Conservation (phyloP, 495 filamentous ascomycete species). For the Penicillium odoratum region DNA sequence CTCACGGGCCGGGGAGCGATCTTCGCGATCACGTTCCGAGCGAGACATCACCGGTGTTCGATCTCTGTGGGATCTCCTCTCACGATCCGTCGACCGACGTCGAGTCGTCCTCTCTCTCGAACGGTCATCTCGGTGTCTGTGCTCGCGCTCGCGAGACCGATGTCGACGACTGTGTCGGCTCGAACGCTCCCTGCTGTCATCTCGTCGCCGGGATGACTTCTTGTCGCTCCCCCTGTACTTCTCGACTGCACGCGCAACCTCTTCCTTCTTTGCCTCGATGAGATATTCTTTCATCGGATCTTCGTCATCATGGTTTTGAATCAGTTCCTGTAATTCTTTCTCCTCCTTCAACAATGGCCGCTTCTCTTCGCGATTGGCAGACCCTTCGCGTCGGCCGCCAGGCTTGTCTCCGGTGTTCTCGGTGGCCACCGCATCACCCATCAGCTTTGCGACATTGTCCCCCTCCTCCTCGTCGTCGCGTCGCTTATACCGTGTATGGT, state of each 20-base stretch:
- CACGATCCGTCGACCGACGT: slow-evolving; percentile 30
- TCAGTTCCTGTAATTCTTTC: slow-evolving; percentile 70
- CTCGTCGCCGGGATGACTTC: slow-evolving; percentile 37
- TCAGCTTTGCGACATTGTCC: slow-evolving; percentile 50
- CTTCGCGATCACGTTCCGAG: slow-evolving; percentile 34
- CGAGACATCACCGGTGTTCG: slow-evolving; percentile 34
- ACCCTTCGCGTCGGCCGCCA: slow-evolving; percentile 30
- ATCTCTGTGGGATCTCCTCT: slow-evolving; percentile 28
- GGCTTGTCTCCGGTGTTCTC: slow-evolving; percentile 34
- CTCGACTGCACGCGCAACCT: slow-evolving; percentile 69
- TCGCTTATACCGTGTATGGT: slow-evolving; percentile 88
- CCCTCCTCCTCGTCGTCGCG: slow-evolving; percentile 81
- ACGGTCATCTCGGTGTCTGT: slow-evolving; percentile 36
- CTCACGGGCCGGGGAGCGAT: slow-evolving; percentile 34
- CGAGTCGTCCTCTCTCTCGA: slow-evolving; percentile 32
- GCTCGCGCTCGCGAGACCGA: slow-evolving; percentile 39
- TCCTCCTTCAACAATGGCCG: slow-evolving; percentile 65
- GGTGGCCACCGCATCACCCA: slow-evolving; percentile 31
- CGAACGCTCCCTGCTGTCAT: slow-evolving; percentile 39
- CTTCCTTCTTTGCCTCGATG: slow-evolving; percentile 84
- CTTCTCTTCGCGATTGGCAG: slow-evolving; percentile 35
- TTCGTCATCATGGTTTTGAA: slow-evolving; percentile 84
- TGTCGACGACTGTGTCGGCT: slow-evolving; percentile 59
- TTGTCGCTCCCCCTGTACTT: slow-evolving; percentile 49
- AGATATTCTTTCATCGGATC: slow-evolving; percentile 96